Conservation (phyloP, 768 basidiomycete species). For the Pulveroboletus ravenelii region DNA sequence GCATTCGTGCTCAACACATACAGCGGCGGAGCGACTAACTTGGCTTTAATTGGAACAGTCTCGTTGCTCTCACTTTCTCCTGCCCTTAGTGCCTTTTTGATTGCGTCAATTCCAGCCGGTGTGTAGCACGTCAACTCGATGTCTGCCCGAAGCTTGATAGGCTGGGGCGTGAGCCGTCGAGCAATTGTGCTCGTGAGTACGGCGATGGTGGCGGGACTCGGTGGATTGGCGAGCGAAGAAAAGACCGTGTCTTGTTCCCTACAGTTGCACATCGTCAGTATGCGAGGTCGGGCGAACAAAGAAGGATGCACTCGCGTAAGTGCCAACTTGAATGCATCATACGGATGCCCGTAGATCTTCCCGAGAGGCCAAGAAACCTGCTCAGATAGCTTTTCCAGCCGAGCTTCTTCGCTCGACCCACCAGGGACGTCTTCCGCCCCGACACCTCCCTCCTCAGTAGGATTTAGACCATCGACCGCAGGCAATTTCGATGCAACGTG, state of each 20-base stretch:
- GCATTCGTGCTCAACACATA: conserved; percentile 96
- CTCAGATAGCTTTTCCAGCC: conserved; percentile 84
- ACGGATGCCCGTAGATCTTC: conserved; percentile 88
- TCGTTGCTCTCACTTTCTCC: conserved; percentile 88
- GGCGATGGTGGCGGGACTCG: conserved; percentile 51
- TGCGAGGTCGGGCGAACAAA: conserved; percentile 1
- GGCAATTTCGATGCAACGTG: conserved; percentile 85
- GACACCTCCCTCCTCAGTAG: conserved; percentile 23
- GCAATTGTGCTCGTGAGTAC: conserved; percentile 83
- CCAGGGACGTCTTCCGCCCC: conserved; percentile 20
- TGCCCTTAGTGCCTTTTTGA: conserved; percentile 84
- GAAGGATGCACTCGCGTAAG: conserved; percentile 62
- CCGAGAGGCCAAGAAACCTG: conserved; percentile 91
- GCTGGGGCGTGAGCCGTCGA: conserved; percentile 92
- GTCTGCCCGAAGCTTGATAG: conserved; percentile 97
- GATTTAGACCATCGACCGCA: conserved; percentile 33
- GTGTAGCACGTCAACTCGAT: conserved; percentile 97
- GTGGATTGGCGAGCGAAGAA: conserved; percentile 54
- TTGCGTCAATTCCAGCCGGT: conserved; percentile 93
- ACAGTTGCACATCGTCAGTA: neutral
- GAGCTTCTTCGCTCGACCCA: conserved; percentile 64
- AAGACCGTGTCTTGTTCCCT: conserved; percentile 83
- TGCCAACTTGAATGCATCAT: conserved; percentile 97
- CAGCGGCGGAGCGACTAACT: conserved; percentile 91
- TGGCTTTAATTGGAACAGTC: conserved; percentile 93